Percentiles rank a stretch among this genome's conserved stretches.
phyloP scores from a whole-genome alignment of 345 rosid genomes.

The Eutrema japonicum region DNA sequence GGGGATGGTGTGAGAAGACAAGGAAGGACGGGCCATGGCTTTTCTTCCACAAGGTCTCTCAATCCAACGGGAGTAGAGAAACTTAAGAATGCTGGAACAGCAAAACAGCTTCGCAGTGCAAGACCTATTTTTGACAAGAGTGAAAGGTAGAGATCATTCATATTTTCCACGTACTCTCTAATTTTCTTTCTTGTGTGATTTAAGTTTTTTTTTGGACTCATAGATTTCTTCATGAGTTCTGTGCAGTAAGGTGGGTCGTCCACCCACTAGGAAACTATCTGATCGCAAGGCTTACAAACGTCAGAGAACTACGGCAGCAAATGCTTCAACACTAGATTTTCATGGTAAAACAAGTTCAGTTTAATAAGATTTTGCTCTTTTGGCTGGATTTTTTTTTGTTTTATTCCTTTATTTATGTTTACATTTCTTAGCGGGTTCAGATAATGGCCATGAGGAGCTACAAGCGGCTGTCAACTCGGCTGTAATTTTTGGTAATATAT shows the following conservation, averaged over 20 bases:
- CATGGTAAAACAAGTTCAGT: conserved; percentile 61
- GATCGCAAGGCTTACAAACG: conserved; percentile 86
- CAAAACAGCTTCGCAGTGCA: conserved; percentile 83
- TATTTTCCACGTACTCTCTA: conserved; percentile 3
- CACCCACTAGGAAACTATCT: conserved; percentile 86
- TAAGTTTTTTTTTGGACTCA: background rate
- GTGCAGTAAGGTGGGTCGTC: conserved; percentile 90
- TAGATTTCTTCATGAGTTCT: conserved; percentile 41
- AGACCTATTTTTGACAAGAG: conserved; percentile 70
- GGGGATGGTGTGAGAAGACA: conserved; percentile 84
- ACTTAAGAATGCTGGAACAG: conserved; percentile 71
- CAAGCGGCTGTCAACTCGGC: conserved; percentile 80
- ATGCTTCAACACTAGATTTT: conserved; percentile 67
- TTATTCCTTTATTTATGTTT: conserved; percentile 37
- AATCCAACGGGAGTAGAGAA: conserved; percentile 66
- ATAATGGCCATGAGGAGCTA: conserved; percentile 83
- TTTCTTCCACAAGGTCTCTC: conserved; percentile 63
- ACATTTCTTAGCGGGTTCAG: conserved; percentile 65
- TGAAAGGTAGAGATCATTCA: conserved; percentile 64
- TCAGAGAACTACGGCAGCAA: conserved; percentile 61
- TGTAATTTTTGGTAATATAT: conserved; percentile 59
- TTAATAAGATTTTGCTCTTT: conserved; percentile 30
- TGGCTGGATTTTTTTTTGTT: conserved; percentile 9
- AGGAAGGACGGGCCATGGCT: conserved; percentile 82
- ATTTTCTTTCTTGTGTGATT: conserved; percentile 18